A percentile compares a stretch with the other conserved stretches of the same genome.
Conservation (phyloP, 2,329 filamentous ascomycete species). For the Pseudogymnoascus verrucosus region DNA sequence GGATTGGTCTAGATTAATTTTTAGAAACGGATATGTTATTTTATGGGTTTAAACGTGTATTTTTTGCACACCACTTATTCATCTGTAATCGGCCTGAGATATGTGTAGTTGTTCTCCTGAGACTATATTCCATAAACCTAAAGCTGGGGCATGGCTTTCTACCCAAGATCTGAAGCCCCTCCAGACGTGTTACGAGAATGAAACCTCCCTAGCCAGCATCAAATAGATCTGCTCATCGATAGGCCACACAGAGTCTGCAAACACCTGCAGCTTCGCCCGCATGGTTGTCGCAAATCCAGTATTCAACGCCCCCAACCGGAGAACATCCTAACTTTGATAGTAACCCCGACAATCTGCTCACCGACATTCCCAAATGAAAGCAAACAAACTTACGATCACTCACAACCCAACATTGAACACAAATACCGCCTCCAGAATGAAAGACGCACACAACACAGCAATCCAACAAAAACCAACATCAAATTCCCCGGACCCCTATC, state of each 20-base stretch:
- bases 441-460: neutral
- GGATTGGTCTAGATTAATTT: constrained; percentile 44
- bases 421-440: neutral
- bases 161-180: neutral
- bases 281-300: neutral
- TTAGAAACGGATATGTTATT: constrained; percentile 4
- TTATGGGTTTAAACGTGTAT: neutral
- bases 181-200: neutral
- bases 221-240: neutral
- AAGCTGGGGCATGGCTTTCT: neutral
- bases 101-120: neutral
- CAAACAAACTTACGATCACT: neutral
- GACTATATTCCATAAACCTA: neutral
- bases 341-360: neutral
- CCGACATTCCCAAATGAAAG: neutral
- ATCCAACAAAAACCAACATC: neutral
- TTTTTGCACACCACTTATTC: neutral
- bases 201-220: neutral
- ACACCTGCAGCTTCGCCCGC: neutral
- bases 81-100: neutral
- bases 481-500: neutral
- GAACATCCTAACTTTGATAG: neutral
- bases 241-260: neutral
- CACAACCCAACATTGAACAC: neutral
- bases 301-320: neutral